These are phyloP conservation scores for Yamadazyma atlantica DNA, from an alignment of 1,139 yeast genomes.

Conservation along the genomic window DNA sequence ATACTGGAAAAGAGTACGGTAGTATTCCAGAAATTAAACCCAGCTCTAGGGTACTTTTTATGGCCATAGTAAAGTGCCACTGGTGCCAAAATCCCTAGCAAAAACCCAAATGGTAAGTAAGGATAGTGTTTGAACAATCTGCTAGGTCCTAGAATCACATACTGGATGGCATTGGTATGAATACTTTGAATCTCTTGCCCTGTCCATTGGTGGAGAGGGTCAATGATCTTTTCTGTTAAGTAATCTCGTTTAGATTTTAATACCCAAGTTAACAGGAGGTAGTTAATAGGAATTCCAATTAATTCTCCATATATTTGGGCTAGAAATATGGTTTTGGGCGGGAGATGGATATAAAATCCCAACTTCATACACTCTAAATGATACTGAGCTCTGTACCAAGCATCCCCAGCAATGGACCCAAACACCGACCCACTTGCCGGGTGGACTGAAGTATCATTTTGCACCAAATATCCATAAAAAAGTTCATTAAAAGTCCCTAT, in stretches of 20 bases:
- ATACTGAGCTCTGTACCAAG: constrained; percentile 54
- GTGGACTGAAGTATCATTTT: constrained; percentile 30
- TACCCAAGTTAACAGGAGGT: constrained; percentile 48
- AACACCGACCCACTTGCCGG: constrained; percentile 51
- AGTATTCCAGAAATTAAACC: constrained; percentile 44
- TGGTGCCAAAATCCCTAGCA: constrained; percentile 41
- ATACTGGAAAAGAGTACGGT: constrained; percentile 50
- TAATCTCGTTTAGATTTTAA: constrained; percentile 36
- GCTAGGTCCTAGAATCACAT: constrained; percentile 49
- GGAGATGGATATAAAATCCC: constrained; percentile 49
- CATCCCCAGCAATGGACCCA: constrained; percentile 52
- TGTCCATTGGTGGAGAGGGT: constrained; percentile 54
- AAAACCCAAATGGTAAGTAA: constrained; percentile 44
- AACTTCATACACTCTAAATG: constrained; percentile 48
- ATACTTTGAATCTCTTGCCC: constrained; percentile 42
- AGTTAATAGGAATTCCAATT: constrained; percentile 51
- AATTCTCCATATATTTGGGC: constrained; percentile 51
- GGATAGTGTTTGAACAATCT: constrained; percentile 41
- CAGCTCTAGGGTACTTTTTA: constrained; percentile 17
- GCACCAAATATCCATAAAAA: constrained; percentile 46
- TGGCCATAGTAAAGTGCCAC: constrained; percentile 30
- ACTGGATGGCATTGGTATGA: constrained; percentile 51
- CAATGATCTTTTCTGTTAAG: constrained; percentile 35
- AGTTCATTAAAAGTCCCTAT: constrained; percentile 53
- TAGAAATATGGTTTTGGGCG: constrained; percentile 46